phyloP scores from a whole-genome alignment of 2,329 filamentous ascomycete genomes.

The Botrytis squamosa region DNA sequence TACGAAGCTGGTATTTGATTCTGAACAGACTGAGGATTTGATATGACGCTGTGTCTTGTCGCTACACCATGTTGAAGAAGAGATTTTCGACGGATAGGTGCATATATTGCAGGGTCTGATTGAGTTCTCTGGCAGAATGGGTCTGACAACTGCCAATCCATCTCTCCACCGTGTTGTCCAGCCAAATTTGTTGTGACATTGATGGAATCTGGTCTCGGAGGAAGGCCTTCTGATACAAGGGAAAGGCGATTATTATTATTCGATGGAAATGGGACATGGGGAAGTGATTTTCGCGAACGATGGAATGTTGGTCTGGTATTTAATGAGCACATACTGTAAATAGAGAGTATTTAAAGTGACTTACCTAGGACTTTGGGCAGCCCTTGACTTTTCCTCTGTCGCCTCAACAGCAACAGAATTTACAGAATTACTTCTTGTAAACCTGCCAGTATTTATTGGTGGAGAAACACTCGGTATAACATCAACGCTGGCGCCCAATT shows the following conservation, averaged over 20 bases:
- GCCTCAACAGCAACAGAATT: constrained; percentile 6
- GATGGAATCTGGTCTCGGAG: constrained; percentile 25
- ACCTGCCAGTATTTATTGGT: not conserved
- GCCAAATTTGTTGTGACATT: constrained; percentile 11
- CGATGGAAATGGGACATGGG: constrained; percentile 26
- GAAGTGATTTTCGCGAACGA: constrained; percentile 30
- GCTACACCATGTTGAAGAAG: constrained; percentile 38
- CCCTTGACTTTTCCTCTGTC: constrained; percentile 5
- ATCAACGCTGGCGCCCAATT: not conserved
- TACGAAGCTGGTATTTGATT: constrained; percentile 19
- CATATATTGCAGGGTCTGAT: constrained; percentile 33
- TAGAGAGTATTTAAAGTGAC: not conserved
- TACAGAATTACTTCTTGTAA: constrained; percentile 18
- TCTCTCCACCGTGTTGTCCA: constrained; percentile 16
- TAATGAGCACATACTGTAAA: constrained; percentile 1
- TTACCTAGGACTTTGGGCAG: constrained; percentile 10
- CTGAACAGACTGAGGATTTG: constrained; percentile 15
- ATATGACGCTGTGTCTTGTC: constrained; percentile 31
- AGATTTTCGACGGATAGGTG: constrained; percentile 36
- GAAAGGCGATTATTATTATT: constrained; percentile 32
- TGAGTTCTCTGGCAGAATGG: constrained; percentile 24
- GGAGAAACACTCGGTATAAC: not conserved
- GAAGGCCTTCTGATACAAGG: constrained; percentile 31
- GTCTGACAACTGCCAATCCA: constrained; percentile 19
- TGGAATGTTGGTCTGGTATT: constrained; percentile 8